Evolutionary conservation across 2,329 filamentous ascomycete genomes (phyloP).

Genomic region (Beauveria scarabaeidicola): DNA sequence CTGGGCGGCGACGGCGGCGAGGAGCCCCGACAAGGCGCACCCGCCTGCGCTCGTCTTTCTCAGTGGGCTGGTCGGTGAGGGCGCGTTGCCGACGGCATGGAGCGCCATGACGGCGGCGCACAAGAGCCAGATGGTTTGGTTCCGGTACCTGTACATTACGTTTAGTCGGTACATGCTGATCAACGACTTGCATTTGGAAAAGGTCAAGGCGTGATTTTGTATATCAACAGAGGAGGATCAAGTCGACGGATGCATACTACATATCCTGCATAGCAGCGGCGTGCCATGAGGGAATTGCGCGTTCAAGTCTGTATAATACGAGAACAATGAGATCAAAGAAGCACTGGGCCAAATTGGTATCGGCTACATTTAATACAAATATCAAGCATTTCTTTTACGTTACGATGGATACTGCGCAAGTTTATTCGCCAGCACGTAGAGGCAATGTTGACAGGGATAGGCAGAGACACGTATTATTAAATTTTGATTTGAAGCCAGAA

Average conservation of each 20-base stretch:
- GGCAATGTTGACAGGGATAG: background rate
- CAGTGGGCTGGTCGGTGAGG: conserved; percentile 55
- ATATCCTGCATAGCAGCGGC: background rate
- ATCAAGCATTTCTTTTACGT: background rate
- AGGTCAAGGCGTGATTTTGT: conserved; percentile 17
- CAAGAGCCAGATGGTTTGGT: conserved; percentile 97
- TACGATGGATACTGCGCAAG: background rate
- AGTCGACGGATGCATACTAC: background rate
- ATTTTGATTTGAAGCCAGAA: too few species aligned
- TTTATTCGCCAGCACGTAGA: background rate
- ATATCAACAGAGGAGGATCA: background rate
- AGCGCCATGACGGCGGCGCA: conserved; percentile 85
- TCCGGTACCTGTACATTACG: conserved; percentile 90
- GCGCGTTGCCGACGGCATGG: conserved; percentile 53
- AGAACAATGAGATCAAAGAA: conserved; percentile 8
- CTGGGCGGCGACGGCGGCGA: conserved; percentile 38
- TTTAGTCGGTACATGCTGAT: conserved; percentile 91
- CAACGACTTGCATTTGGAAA: conserved; percentile 67
- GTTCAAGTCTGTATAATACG: conserved; percentile 1
- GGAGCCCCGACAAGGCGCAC: conserved; percentile 25
- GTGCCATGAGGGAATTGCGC: background rate
- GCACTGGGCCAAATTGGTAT: conserved; percentile 2
- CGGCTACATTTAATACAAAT: background rate
- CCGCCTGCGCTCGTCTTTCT: conserved; percentile 60
- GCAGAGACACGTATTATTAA: background rate